Conservation (phyloP, 2,329 filamentous ascomycete genomes). For the Volutella citrinella region DNA sequence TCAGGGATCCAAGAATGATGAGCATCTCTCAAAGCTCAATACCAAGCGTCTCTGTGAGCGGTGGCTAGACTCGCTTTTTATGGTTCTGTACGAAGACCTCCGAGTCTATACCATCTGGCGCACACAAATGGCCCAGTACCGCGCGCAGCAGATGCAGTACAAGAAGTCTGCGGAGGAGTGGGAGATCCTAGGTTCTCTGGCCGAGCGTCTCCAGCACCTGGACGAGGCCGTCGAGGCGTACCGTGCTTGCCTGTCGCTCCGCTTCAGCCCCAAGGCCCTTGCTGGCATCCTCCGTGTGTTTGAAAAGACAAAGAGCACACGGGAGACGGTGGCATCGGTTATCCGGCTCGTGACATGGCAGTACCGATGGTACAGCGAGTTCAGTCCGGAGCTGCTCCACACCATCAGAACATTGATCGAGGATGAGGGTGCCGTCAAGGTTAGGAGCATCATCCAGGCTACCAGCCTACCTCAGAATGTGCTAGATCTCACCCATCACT, state of each 20-base stretch:
- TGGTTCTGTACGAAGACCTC: conserved; percentile 97
- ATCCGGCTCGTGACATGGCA: conserved; percentile 96
- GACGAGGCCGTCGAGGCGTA: conserved; percentile 94
- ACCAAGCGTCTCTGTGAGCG: conserved; percentile 97
- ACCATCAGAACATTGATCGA: conserved; percentile 91
- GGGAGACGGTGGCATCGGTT: conserved; percentile 78
- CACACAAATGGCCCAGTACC: conserved; percentile 94
- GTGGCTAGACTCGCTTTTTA: conserved; percentile 98
- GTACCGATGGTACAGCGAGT: conserved; percentile 99
- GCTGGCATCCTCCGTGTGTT: conserved; percentile 78
- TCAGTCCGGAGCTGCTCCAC: conserved; percentile 86
- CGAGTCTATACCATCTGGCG: conserved; percentile 99
- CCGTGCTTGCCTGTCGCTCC: conserved; percentile 77
- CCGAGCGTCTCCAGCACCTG: conserved; percentile 86
- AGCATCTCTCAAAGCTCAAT: conserved; percentile 84
- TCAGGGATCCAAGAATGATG: conserved; percentile 63
- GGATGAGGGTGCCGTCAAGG: conserved; percentile 95
- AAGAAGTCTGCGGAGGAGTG: conserved; percentile 96
- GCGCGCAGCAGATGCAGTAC: conserved; percentile 90
- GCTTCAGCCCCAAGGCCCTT: conserved; percentile 92
- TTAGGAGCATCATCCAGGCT: conserved; percentile 94
- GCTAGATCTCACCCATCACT: conserved; percentile 91
- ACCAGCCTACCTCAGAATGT: conserved; percentile 92
- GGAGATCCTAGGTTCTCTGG: conserved; percentile 93
- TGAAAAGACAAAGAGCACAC: conserved; percentile 73